These are phyloP conservation scores for Leishmania braziliensis DNA, from an alignment of 208 protist genomes.

Conservation along the genomic window DNA sequence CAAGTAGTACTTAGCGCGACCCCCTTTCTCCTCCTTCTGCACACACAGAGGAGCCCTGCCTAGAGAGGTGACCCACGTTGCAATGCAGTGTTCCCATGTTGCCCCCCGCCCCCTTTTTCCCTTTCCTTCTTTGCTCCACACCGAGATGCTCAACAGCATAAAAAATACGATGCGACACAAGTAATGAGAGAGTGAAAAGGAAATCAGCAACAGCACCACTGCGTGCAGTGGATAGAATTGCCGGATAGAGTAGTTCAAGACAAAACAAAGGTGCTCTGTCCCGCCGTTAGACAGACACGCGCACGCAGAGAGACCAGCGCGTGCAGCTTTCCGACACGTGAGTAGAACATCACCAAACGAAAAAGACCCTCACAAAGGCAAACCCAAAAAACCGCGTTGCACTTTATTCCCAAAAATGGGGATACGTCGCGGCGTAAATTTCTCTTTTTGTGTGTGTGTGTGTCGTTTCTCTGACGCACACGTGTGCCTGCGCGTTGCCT, in stretches of 20 bases:
- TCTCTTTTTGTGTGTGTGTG: not conserved
- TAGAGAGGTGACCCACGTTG: too few species aligned
- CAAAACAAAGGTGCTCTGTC: not conserved
- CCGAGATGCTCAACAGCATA: too few species aligned
- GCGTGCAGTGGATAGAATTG: too few species aligned
- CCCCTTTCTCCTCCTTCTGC: not conserved
- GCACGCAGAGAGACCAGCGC: not conserved
- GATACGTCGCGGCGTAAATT: too few species aligned
- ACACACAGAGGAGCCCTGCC: not conserved
- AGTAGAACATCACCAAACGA: not conserved
- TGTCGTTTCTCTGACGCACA: too few species aligned
- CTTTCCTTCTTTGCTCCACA: too few species aligned
- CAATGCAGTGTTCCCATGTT: too few species aligned
- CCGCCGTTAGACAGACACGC: not conserved
- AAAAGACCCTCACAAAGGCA: not conserved
- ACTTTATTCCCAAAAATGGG: too few species aligned
- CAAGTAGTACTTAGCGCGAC: not conserved
- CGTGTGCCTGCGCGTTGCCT: not conserved
- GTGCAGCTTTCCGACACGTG: not conserved
- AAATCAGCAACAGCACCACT: not conserved
- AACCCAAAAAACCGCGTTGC: too few species aligned
- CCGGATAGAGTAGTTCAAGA: too few species aligned
- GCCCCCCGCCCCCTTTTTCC: too few species aligned
- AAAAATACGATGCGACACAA: too few species aligned
- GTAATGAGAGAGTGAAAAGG: not conserved